A percentile compares a stretch with the other conserved stretches of the same genome.
Evolutionary conservation across 192 early-diverging fungal species (phyloP).

Genomic region (Podochytrium sp.): DNA sequence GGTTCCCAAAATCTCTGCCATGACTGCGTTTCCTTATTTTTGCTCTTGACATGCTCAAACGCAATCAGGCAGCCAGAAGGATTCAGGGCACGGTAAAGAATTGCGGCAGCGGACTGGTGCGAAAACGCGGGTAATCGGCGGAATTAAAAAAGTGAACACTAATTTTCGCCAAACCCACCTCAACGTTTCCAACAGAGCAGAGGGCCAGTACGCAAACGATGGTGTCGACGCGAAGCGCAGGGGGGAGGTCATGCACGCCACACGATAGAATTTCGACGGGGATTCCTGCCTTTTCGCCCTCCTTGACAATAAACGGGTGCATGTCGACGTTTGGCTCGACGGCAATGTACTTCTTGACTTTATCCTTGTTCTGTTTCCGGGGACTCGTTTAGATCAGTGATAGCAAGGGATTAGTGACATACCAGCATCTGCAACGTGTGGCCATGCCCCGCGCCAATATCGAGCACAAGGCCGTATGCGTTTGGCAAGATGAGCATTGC

Average conservation of each 20-base stretch:
- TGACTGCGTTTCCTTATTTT: neutral
- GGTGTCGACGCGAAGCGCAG: neutral
- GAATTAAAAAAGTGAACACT: no score
- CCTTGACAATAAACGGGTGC: neutral
- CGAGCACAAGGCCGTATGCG: slow-evolving; percentile 12
- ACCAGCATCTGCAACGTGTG: slow-evolving; percentile 8
- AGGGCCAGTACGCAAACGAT: slow-evolving; percentile 17
- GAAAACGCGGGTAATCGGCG: no score
- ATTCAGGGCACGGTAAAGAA: neutral
- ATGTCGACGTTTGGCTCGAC: slow-evolving; percentile 15
- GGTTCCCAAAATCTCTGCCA: slow-evolving; percentile 26
- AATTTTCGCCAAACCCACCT: no score
- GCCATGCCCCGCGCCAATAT: slow-evolving; percentile 20
- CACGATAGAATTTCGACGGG: slow-evolving; percentile 1
- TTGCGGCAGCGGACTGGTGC: neutral
- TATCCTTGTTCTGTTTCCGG: neutral
- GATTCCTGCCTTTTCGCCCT: neutral
- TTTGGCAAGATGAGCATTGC: slow-evolving; percentile 6
- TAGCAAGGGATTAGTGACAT: neutral
- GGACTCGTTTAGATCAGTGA: neutral
- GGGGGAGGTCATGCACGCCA: neutral
- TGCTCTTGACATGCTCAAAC: slow-evolving; percentile 23
- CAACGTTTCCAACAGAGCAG: slow-evolving; percentile 10
- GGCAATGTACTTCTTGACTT: slow-evolving; percentile 14
- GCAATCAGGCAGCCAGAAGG: neutral